phyloP scores from a whole-genome alignment of 805 yeast species.

The Lipomyces anomalus region DNA sequence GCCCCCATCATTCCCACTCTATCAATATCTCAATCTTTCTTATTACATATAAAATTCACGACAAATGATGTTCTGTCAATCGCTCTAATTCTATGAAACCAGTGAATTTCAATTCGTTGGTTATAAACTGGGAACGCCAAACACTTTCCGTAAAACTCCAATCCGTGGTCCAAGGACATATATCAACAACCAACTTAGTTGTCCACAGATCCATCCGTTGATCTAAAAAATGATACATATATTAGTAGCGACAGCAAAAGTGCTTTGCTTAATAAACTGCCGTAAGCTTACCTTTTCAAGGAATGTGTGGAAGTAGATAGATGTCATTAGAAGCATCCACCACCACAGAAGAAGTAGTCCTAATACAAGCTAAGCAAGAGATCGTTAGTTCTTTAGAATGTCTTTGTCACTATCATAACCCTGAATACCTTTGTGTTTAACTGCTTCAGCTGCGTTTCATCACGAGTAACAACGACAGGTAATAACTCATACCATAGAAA shows the following conservation, averaged over 20 bases:
- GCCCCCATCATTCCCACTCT: too few relatives aligned
- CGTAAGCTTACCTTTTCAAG: constrained; percentile 47
- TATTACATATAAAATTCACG: too few relatives aligned
- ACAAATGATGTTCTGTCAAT: too few relatives aligned
- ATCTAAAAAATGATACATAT: constrained; percentile 4
- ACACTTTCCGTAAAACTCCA: constrained; percentile 1
- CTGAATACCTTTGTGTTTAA: constrained; percentile 18
- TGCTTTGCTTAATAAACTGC: neutral
- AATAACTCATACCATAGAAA: constrained; percentile 60
- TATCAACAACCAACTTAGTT: constrained; percentile 18
- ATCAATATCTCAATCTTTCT: too few relatives aligned
- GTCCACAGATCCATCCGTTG: constrained; percentile 22
- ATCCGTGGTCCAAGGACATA: constrained; percentile 13
- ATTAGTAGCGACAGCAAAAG: neutral
- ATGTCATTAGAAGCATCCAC: constrained; percentile 83
- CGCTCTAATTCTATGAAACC: too few relatives aligned
- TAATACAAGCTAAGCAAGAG: constrained; percentile 27
- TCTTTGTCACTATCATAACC: neutral
- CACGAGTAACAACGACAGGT: constrained; percentile 35
- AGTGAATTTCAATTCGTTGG: too few relatives aligned
- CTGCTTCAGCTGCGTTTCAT: constrained; percentile 12
- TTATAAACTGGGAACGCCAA: constrained; percentile 19
- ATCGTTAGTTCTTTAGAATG: neutral
- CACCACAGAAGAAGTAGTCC: constrained; percentile 55
- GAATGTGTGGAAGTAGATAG: constrained; percentile 76